These are phyloP conservation scores for Lithohypha guttulata DNA, from an alignment of 2,329 filamentous ascomycete species.

Conservation along the genomic window DNA sequence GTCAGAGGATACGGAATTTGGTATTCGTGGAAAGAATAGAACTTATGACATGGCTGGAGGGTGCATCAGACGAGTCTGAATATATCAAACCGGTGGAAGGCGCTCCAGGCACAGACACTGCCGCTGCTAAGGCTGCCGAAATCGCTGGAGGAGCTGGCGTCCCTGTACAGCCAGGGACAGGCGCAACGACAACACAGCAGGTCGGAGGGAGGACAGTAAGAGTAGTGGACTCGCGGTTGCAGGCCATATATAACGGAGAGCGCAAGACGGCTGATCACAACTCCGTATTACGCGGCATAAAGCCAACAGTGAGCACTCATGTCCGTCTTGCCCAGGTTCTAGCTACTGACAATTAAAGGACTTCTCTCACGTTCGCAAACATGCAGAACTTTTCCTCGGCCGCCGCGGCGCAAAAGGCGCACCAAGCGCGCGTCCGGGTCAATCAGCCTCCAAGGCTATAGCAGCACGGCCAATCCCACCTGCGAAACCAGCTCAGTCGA, in stretches of 20 bases:
- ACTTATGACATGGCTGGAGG: constrained; percentile 85
- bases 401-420: constrained; percentile 34
- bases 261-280: constrained; percentile 88
- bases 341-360: constrained; percentile 47
- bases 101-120: constrained; percentile 37
- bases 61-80: constrained; percentile 80
- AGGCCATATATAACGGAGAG: constrained; percentile 85
- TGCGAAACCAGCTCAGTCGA: constrained; percentile 15
- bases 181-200: constrained; percentile 29
- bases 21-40: constrained; percentile 87
- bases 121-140: constrained; percentile 37
- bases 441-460: constrained; percentile 13
- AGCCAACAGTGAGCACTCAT: constrained; percentile 59
- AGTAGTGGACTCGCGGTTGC: constrained; percentile 68
- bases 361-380: constrained; percentile 85
- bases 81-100: constrained; percentile 77
- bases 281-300: constrained; percentile 72
- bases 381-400: constrained; percentile 64
- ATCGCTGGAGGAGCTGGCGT: constrained; percentile 40
- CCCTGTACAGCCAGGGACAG: constrained; percentile 30
- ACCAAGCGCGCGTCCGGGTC: constrained; percentile 34
- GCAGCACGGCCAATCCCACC: constrained; percentile 16
- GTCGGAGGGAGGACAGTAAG: constrained; percentile 44
- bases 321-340: too few species aligned
- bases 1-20: constrained; percentile 69